Evolutionary conservation across 352 stramenopile species (phyloP), one percentile per base, ranked within the genome.

Genomic region (Phytophthora hybrid): DNA sequence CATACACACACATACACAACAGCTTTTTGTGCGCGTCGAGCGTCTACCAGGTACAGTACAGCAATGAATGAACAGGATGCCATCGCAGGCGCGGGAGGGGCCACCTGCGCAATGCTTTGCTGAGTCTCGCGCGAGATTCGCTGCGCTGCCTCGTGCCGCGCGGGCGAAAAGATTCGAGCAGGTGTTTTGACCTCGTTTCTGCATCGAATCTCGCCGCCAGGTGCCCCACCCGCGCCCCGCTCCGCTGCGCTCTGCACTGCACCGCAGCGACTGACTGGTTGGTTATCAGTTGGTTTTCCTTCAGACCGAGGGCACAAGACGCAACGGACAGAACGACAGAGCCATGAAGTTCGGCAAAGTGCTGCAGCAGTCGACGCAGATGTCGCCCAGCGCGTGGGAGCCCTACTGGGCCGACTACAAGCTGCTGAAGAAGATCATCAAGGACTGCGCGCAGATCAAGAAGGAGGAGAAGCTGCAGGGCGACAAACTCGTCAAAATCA

Each of bases 311-410:
- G 47, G n/a, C 31, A 49, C 9, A 26, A 62, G 39, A 66, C 61
- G 5, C 46, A 16, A 57, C 32, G 47, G 26, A 23, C 49, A 21
- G 46, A 4, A n/a, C 13, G 37, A 46, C 1, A 14, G 34, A 47
- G 46, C 19, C 21, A 95, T 97, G 90, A 96, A 97, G 82, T 97
- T 96, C 63, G 90, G 90, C 63, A 97, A 96, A 69, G 87, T 96
- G 62, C 71, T 96, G 67, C 88, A 93, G 75, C 89, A 96, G 78
- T 94, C 89, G 73, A 93, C 91, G 78, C 85, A 95, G 51, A 89
- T 96, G 74, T 95, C 88, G 71, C 91, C 89, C 55, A 69, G 66
- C 5, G 80, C 79, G 19, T 97, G 88, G 88, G 89, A 94, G 70
- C 55, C 77, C 18, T 88, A 81, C 66, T 97, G 90, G 90, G 84